phyloP scores from a whole-genome alignment of 2,329 filamentous ascomycete genomes.

The Coniosporium tulheliwenetii region DNA sequence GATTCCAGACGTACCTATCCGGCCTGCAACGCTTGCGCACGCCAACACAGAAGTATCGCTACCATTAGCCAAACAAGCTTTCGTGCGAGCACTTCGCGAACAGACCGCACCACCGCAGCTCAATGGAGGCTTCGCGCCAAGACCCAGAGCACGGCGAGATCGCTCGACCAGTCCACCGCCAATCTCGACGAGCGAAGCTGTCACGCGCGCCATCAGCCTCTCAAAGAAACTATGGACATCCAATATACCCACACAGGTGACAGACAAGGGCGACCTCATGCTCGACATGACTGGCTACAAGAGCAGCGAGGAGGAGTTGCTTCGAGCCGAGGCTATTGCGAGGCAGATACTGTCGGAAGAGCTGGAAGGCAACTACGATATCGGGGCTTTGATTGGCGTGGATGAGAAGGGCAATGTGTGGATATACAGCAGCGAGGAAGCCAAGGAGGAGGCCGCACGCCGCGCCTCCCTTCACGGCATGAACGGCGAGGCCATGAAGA shows the following conservation, averaged over 20 bases:
- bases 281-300: constrained; percentile 97
- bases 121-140: no score
- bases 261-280: constrained; percentile 86
- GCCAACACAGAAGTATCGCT: no score
- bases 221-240: constrained; percentile 77
- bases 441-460: constrained; percentile 74
- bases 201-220: constrained; percentile 67
- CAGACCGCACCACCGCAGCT: no score
- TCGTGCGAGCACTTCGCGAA: no score
- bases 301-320: constrained; percentile 78
- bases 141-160: no score
- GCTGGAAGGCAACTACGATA: constrained; percentile 87
- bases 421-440: constrained; percentile 97
- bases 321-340: constrained; percentile 84
- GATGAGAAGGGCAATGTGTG: constrained; percentile 96
- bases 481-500: constrained; percentile 35
- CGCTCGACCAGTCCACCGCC: constrained; percentile 66
- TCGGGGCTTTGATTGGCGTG: constrained; percentile 85
- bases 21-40: no score
- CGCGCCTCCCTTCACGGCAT: constrained; percentile 37
- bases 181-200: constrained; percentile 55
- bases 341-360: constrained; percentile 87
- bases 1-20: no score
- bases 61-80: no score
- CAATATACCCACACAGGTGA: constrained; percentile 89